phyloP scores from a whole-genome alignment of 768 basidiomycete species.

The Fistulinella prunicolor region DNA sequence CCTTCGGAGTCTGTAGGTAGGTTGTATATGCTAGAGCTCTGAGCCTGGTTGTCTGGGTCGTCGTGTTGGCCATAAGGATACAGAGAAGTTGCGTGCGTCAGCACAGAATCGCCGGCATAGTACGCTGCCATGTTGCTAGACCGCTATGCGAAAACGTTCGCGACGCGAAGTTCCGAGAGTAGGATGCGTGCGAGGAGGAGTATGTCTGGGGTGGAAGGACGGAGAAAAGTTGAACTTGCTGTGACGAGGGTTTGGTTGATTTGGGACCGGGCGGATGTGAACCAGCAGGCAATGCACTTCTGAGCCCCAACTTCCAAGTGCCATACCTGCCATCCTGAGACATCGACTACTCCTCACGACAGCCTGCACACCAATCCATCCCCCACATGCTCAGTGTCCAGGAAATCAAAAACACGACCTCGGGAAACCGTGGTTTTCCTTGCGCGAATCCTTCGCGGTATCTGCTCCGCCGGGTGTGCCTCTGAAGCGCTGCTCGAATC shows the following conservation, averaged over 20 bases:
- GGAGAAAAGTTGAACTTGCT: constrained; percentile 10
- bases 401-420: too few species aligned
- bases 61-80: constrained; percentile 30
- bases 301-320: constrained; percentile 11
- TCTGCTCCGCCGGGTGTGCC: too few species aligned
- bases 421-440: too few species aligned
- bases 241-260: constrained; percentile 15
- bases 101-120: constrained; percentile 26
- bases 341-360: constrained; percentile 11
- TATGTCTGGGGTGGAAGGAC: constrained; percentile 1
- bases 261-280: constrained; percentile 25
- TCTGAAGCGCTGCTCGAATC: too few species aligned
- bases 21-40: constrained; percentile 30
- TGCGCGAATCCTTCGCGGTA: too few species aligned
- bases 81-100: constrained; percentile 33
- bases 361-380: too few species aligned
- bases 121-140: constrained; percentile 29
- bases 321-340: constrained; percentile 24
- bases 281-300: constrained; percentile 14
- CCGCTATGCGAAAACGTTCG: constrained; percentile 3
- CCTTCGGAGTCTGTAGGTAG: constrained; percentile 34
- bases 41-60: constrained; percentile 23
- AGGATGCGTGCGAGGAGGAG: constrained; percentile 3
- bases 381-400: too few species aligned
- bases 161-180: constrained; percentile 6